Evolutionary conservation across 345 rosid genomes (phyloP), one percentile per base, ranked within the genome.

Genomic region (Lumnitzera littorea): DNA sequence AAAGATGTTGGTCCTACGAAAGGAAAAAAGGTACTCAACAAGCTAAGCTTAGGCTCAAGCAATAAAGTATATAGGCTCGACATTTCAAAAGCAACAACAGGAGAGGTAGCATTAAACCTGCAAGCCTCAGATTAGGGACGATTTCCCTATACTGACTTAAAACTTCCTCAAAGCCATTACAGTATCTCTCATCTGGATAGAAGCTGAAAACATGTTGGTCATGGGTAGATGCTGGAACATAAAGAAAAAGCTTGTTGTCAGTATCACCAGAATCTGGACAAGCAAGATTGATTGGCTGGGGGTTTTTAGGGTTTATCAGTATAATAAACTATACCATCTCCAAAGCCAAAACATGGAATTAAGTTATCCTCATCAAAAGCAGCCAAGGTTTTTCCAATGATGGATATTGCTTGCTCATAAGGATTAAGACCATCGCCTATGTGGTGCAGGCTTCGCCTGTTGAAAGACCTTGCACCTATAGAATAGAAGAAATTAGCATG

Each of bases 131-230:
- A 4, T 66, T 72, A 27, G 87, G 90, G 50, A 75, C 84, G 46
- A 84, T 69, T 68, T 79, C 83, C 60, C 74, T 73, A 65, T 84
- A 84, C 48, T 75, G 77, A 10, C 65, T 61, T 55, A 84, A 53
- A 24, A 84, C 84, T 55, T 84, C 87, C 66, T 79, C 90, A 47
- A 84, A 84, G 50, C 90, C 90, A 56, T 84, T 70, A 64, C 90
- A 84, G 58, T 62, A 67, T 53, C 75, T 73, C 48, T 78, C 84
- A 46, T 70, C 83, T 20, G 82, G 77, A 61, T 70, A 63, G 67
- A 84, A 84, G 56, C 83, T 63, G 63, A 84, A 84, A 16, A 84
- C 84, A 61, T 81, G 83, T 68, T 79, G 90, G 65, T 84, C 90
- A 64, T 81, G 87, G 5, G 90, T 84, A 16, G 84, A 79, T 55